Conservation (phyloP, 176 grass and related monocot genomes). For the Urochloa ruziziensis region DNA sequence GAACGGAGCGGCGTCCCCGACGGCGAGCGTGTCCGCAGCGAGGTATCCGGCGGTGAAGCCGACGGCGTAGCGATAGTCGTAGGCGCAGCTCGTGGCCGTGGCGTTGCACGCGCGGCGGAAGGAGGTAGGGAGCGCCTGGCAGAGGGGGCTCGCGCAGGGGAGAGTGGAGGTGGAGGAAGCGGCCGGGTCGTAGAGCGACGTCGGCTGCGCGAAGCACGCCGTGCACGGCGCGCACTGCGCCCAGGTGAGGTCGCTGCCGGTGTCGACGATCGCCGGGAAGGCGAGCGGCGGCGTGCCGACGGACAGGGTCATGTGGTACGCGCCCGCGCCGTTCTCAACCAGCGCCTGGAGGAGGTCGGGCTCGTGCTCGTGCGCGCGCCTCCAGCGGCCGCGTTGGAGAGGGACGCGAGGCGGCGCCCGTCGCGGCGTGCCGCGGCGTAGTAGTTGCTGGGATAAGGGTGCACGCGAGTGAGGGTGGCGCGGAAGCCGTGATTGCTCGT, state of each 20-base stretch:
- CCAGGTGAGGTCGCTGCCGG: slow-evolving; percentile 67
- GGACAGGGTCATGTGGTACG: slow-evolving; percentile 50
- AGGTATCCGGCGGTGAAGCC: slow-evolving; percentile 43
- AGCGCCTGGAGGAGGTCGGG: background rate
- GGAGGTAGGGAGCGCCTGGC: slow-evolving; percentile 3
- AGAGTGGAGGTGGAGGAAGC: slow-evolving; percentile 35
- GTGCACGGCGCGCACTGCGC: slow-evolving; percentile 51
- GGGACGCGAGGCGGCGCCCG: background rate
- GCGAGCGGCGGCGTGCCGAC: slow-evolving; percentile 48
- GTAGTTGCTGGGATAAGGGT: background rate
- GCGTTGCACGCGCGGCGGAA: slow-evolving; percentile 33
- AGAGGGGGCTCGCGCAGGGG: slow-evolving; percentile 25
- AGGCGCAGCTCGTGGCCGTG: slow-evolving; percentile 43
- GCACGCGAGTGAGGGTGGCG: background rate
- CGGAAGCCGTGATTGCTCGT: slow-evolving; percentile 11
- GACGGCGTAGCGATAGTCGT: slow-evolving; percentile 41
- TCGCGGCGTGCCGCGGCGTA: slow-evolving; percentile 12
- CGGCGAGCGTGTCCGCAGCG: slow-evolving; percentile 30
- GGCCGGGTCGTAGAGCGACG: slow-evolving; percentile 47
- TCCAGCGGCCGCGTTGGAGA: background rate
- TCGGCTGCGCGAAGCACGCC: slow-evolving; percentile 38
- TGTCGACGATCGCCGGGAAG: slow-evolving; percentile 39
- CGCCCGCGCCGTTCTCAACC: slow-evolving; percentile 7
- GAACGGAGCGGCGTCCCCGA: slow-evolving; percentile 12
- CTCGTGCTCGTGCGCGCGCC: background rate